A percentile compares a stretch with the other conserved stretches of the same genome.
phyloP scores from a whole-genome alignment of 176 grass and related monocot genomes.

The Phoenix dactylifera region DNA sequence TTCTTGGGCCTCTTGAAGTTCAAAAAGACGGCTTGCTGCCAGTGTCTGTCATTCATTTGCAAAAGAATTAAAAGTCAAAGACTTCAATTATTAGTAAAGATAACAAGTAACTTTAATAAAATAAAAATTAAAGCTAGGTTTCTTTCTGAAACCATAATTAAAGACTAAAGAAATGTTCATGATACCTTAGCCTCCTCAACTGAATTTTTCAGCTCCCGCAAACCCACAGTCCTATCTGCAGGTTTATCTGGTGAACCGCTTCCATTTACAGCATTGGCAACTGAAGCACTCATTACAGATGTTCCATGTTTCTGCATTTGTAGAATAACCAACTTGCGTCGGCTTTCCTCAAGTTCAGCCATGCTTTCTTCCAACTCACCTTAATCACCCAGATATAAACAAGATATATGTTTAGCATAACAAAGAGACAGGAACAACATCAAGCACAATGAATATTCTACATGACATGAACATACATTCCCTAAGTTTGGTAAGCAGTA shows the following conservation, averaged over 20 bases:
- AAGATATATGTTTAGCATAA: too few relatives aligned
- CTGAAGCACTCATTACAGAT: conserved; percentile 41
- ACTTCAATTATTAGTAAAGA: too few relatives aligned
- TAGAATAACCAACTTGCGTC: conserved; percentile 78
- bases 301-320: conserved; percentile 79
- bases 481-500: too few relatives aligned
- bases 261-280: conserved; percentile 55
- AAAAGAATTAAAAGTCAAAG: conserved; percentile 19
- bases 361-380: conserved; percentile 87
- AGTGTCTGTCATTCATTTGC: conserved; percentile 49
- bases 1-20: conserved; percentile 95
- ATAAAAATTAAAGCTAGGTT: too few relatives aligned
- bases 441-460: too few relatives aligned
- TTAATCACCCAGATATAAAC: conserved; percentile 8
- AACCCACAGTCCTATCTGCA: conserved; percentile 62
- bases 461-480: too few relatives aligned
- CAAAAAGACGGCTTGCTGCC: conserved; percentile 68
- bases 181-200: conserved; percentile 86
- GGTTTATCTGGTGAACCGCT: conserved; percentile 49
- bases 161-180: too few relatives aligned
- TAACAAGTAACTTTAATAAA: too few relatives aligned
- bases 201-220: conserved; percentile 68
- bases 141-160: too few relatives aligned
- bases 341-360: conserved; percentile 89
- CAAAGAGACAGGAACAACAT: too few relatives aligned